A percentile compares a stretch with the other conserved stretches of the same genome.
phyloP scores from a whole-genome alignment of 2,329 filamentous ascomycete species.

The Cladophialophora yegresii region DNA sequence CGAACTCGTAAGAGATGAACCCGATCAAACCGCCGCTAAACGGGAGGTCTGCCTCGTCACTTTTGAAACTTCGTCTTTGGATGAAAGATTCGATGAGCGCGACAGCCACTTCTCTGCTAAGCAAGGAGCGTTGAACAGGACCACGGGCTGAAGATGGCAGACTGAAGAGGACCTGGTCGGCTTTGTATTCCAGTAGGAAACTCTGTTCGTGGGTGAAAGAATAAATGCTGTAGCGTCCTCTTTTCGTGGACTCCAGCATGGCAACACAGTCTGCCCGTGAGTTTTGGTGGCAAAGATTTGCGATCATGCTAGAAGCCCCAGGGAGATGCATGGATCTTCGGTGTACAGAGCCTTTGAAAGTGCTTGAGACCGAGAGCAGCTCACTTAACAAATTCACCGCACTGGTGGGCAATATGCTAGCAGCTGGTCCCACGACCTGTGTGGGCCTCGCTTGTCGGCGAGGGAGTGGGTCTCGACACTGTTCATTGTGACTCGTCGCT shows the following conservation, averaged over 20 bases:
- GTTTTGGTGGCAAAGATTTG: slow-evolving; percentile 20
- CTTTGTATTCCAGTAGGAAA: slow-evolving; percentile 58
- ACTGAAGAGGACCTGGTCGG: neutral
- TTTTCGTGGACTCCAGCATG: slow-evolving; percentile 43
- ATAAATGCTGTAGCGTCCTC: slow-evolving; percentile 72
- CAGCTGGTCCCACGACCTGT: neutral
- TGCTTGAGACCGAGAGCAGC: slow-evolving; percentile 4
- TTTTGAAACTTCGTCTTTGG: slow-evolving; percentile 12
- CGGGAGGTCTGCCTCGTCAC: slow-evolving; percentile 44
- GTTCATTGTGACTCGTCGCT: slow-evolving; percentile 62
- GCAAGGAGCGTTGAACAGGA: neutral
- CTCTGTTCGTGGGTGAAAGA: slow-evolving; percentile 64
- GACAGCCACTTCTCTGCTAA: slow-evolving; percentile 17
- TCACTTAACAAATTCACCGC: neutral
- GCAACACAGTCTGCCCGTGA: slow-evolving; percentile 33
- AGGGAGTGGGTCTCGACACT: neutral
- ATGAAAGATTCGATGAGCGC: slow-evolving; percentile 20
- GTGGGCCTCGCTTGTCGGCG: neutral
- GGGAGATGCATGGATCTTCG: neutral
- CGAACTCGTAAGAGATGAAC: slow-evolving; percentile 82
- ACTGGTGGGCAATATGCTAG: too few species aligned
- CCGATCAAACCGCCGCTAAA: slow-evolving; percentile 86
- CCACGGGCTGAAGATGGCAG: neutral
- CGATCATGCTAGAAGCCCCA: slow-evolving; percentile 35
- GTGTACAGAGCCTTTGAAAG: slow-evolving; percentile 5